A percentile compares a stretch with the other conserved stretches of the same genome.
Conservation (phyloP, 2,329 filamentous ascomycete genomes). For the Truncatella angustata region DNA sequence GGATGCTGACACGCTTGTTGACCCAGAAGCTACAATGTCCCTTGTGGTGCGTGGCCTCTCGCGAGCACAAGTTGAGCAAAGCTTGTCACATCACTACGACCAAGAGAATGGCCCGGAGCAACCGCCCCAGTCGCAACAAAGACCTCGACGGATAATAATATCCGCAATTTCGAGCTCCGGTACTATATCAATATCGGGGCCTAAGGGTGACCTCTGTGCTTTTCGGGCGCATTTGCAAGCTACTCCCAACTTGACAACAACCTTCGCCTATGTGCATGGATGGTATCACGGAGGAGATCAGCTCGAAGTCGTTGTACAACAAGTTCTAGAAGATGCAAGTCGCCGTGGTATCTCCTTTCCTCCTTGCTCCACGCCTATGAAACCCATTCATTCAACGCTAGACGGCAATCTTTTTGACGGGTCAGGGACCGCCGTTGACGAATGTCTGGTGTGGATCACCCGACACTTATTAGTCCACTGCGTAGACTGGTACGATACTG, state of each 20-base stretch:
- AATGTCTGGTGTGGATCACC: background rate
- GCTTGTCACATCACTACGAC: background rate
- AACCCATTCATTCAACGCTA: slow-evolving; percentile 9
- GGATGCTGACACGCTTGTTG: background rate
- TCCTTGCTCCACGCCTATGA: background rate
- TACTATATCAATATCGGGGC: slow-evolving; percentile 8
- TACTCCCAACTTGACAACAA: background rate
- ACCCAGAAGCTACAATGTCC: slow-evolving; percentile 1
- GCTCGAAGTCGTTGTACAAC: slow-evolving; percentile 5
- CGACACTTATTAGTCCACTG: slow-evolving; percentile 6
- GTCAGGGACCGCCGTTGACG: background rate
- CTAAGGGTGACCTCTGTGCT: background rate
- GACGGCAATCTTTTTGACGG: slow-evolving; percentile 5
- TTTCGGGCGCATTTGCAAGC: background rate
- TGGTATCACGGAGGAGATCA: slow-evolving; percentile 11
- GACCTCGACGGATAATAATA: slow-evolving; percentile 3
- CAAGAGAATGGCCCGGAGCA: background rate
- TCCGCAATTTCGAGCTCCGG: slow-evolving; percentile 2
- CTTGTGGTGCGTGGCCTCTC: slow-evolving; percentile 7
- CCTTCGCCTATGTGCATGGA: slow-evolving; percentile 8
- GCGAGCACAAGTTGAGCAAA: background rate
- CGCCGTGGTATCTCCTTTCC: slow-evolving; percentile 3
- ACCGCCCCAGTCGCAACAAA: background rate
- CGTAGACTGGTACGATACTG: slow-evolving; percentile 4
- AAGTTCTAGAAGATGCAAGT: slow-evolving; percentile 4